A percentile compares a stretch with the other conserved stretches of the same genome.
Evolutionary conservation across 2,329 filamentous ascomycete species (phyloP).

Genomic region (Talaromyces marneffei): DNA sequence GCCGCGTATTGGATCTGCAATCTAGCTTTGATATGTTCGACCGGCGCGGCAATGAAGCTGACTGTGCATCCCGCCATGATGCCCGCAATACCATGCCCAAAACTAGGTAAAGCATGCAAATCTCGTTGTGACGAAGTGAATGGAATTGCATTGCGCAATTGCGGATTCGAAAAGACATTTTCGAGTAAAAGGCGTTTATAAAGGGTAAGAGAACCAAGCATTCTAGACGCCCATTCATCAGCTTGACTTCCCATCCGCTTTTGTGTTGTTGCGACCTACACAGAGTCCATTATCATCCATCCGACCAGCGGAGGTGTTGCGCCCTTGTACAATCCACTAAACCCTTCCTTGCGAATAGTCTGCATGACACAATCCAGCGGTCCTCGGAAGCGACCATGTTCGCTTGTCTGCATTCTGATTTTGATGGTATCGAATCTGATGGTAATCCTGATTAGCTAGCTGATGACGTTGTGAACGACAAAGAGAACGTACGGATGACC

Average conservation of each 20-base stretch:
- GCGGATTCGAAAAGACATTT: slow-evolving; percentile 62
- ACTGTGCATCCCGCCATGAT: slow-evolving; percentile 84
- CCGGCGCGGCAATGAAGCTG: slow-evolving; percentile 83
- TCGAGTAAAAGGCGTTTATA: slow-evolving; percentile 81
- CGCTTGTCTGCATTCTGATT: slow-evolving; percentile 85
- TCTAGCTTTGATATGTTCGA: slow-evolving; percentile 91
- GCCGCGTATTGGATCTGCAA: slow-evolving; percentile 91
- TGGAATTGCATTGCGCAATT: slow-evolving; percentile 33
- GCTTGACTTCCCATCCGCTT: background rate
- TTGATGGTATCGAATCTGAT: slow-evolving; percentile 88
- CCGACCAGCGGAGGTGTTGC: slow-evolving; percentile 85
- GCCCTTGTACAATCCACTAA: slow-evolving; percentile 86
- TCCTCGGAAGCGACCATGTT: slow-evolving; percentile 70
- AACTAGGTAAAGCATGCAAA: slow-evolving; percentile 56
- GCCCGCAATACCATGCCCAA: slow-evolving; percentile 84
- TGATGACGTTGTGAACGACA: background rate
- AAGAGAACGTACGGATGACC: slow-evolving; percentile 52
- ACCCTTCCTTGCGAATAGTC: slow-evolving; percentile 79
- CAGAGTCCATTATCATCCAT: slow-evolving; percentile 97
- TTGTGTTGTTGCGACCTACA: slow-evolving; percentile 35
- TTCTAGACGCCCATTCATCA: slow-evolving; percentile 38
- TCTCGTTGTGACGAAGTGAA: slow-evolving; percentile 31
- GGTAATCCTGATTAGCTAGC: background rate
- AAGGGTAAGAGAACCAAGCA: slow-evolving; percentile 86
- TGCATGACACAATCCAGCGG: slow-evolving; percentile 79